Conservation (phyloP, 106 monocot genomes). For the Narthecium ossifragum region DNA sequence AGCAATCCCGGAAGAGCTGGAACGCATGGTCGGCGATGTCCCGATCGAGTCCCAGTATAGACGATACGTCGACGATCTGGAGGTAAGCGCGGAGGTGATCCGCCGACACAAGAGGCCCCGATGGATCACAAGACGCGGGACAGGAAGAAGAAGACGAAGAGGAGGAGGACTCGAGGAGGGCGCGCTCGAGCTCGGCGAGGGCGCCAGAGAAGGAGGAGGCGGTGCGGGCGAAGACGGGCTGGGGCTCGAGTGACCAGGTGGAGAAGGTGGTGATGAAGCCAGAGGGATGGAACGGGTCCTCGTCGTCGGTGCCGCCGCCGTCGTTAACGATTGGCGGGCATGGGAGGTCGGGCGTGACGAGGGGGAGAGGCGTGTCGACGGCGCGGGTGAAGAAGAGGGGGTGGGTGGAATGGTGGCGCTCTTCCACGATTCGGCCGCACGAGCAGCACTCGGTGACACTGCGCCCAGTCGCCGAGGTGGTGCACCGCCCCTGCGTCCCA, state of each 20-base stretch:
- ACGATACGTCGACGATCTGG: conserved; percentile 89
- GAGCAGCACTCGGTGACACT: conserved; percentile 66
- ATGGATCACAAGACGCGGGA: conserved; percentile 4
- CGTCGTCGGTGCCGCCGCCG: conserved; percentile 17
- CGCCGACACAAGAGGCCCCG: conserved; percentile 64
- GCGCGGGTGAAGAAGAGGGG: conserved; percentile 71
- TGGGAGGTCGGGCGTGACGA: conserved; percentile 70
- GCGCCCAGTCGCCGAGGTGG: conserved; percentile 42
- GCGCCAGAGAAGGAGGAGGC: conserved; percentile 78
- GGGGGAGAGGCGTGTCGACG: conserved; percentile 55
- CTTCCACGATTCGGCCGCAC: conserved; percentile 71
- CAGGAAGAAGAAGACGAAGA: conserved; percentile 10
- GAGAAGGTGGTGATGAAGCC: conserved; percentile 93
- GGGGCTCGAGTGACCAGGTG: conserved; percentile 74
- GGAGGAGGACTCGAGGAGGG: conserved; percentile 30
- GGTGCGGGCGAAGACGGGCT: conserved; percentile 56
- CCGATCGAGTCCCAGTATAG: conserved; percentile 69
- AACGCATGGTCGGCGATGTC: conserved; percentile 94
- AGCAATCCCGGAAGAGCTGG: conserved; percentile 84
- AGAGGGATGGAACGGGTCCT: conserved; percentile 83
- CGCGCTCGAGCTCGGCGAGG: conserved; percentile 94
- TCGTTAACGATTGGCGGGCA: background rate
- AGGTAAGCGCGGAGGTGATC: conserved; percentile 87
- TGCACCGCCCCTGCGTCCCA: conserved; percentile 52
- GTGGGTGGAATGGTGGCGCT: conserved; percentile 55